Base-by-base conservation (phyloP, 2,329 filamentous ascomycete genomes). In the Echinosphaeria canescens region DNA sequence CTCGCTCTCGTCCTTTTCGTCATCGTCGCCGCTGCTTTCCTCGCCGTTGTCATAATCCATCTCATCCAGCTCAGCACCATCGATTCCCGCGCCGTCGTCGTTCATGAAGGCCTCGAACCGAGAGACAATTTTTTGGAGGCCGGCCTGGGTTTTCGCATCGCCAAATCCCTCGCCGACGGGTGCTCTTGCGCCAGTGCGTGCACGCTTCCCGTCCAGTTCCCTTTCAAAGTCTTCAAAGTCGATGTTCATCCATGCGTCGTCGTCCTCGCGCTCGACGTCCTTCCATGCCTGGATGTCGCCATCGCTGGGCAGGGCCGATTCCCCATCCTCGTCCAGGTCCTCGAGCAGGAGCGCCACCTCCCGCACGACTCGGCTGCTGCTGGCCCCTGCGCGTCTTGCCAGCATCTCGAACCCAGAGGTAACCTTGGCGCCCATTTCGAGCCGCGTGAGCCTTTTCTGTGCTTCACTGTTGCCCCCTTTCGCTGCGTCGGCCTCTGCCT, bases 101-200 rank as follows among this genome's bases (percentile, higher is more conserved):
- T 90, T 79, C 24, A 98, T 49, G 38, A 98, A 95, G 10, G 75
- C 59, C 41, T 93, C 82, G 40, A 98, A 95, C n/a, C 81, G 68
- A 25, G 78, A 75, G 1, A 98, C 88, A 44, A 95, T 92, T 41
- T 85, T 85, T 28, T 75, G 72, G 13, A 98, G 54, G 42, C 92
- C 75, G 4, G 70, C 68, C 40, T 84, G 71, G 1, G 72, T 65
- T 14, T 56, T 56, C 4, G 62, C 53, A 42, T 82, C 70, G 2
- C 74, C 75, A 40, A 79, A 70, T 0, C 57, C 59, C 24, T 39
- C 26, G 23, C n/a, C n/a, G n/a, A 33, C 16, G 29, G 38, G 12
- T 29, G 54, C 34, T 51, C 15, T 9, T 15, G 9, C 15, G 6
- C 10, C 18, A 10, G 25, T 15, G 12, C 19, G 3, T 17, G 17